phyloP scores from a whole-genome alignment of 2,329 filamentous ascomycete genomes.

The Cladorrhinum sp. region DNA sequence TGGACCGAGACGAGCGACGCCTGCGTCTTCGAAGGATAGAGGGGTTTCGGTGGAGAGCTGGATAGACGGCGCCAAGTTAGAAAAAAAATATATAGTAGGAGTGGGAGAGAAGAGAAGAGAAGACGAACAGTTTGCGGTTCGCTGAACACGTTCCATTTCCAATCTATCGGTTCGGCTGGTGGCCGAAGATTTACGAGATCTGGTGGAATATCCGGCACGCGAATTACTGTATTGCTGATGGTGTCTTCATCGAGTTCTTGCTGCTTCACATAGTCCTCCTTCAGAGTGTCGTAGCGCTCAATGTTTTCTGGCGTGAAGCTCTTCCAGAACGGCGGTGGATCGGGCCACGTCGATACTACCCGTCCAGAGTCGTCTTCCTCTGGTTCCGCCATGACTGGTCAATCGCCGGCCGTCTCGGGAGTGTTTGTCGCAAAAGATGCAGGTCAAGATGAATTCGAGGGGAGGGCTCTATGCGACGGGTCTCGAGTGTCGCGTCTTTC shows the following conservation, averaged over 20 bases:
- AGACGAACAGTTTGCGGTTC: conserved; percentile 53
- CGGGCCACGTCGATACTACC: conserved; percentile 67
- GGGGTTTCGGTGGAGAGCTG: conserved; percentile 47
- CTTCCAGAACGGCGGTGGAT: conserved; percentile 86
- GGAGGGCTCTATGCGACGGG: neutral
- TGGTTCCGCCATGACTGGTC: neutral
- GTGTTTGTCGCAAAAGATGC: neutral
- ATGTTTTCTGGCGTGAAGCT: conserved; percentile 78
- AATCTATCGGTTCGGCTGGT: conserved; percentile 67
- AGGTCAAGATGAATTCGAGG: neutral
- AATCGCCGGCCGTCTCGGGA: neutral
- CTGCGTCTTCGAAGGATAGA: conserved; percentile 65
- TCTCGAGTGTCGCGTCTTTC: neutral
- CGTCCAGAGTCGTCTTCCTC: conserved; percentile 41
- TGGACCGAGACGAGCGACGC: conserved; percentile 62
- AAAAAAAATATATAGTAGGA: too few species aligned
- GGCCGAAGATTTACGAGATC: conserved; percentile 78
- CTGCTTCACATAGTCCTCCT: conserved; percentile 37
- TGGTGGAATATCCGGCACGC: conserved; percentile 55
- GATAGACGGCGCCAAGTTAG: neutral
- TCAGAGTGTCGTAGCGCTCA: conserved; percentile 49
- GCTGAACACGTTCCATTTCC: conserved; percentile 74
- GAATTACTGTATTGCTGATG: conserved; percentile 30
- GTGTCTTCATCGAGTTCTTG: conserved; percentile 23
- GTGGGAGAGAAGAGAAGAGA: neutral